A percentile compares a stretch with the other conserved stretches of the same genome.
phyloP scores from a whole-genome alignment of 306 rosid genomes.

The Hippophae rhamnoides region DNA sequence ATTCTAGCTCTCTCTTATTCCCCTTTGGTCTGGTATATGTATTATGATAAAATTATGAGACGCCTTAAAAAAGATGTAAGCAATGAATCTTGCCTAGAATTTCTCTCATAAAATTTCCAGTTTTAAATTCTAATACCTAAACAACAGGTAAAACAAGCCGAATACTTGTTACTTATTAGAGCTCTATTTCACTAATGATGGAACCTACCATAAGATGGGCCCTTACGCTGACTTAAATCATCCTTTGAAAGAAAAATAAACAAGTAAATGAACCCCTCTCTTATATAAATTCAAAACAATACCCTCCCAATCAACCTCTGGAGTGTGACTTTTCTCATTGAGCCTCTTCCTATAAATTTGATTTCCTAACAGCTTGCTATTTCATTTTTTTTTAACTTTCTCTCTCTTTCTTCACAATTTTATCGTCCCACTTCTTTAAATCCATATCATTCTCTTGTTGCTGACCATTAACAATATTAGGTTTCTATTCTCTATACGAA shows the following conservation, averaged over 20 bases:
- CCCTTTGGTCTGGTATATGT: too few relatives aligned
- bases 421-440: constrained; percentile 22
- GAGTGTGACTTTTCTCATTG: constrained; percentile 31
- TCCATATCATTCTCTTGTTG: constrained; percentile 13
- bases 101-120: too few relatives aligned
- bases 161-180: constrained; percentile 17
- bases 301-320: constrained; percentile 27
- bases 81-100: too few relatives aligned
- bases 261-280: constrained; percentile 17
- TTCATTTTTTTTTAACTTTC: constrained; percentile 49
- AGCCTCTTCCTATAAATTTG: constrained; percentile 60
- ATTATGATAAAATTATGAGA: too few relatives aligned
- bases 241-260: constrained; percentile 21
- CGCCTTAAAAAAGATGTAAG: too few relatives aligned
- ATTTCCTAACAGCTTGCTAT: constrained; percentile 57
- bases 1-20: too few relatives aligned
- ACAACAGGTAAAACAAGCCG: constrained; percentile 5
- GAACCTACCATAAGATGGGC: constrained; percentile 17
- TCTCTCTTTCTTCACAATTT: constrained; percentile 6
- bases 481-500: constrained; percentile 3
- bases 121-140: too few relatives aligned
- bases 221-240: constrained; percentile 33
- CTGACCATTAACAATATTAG: constrained; percentile 27
- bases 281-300: constrained; percentile 32
- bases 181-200: constrained; percentile 9